Conservation (phyloP, 1,139 yeast genomes). For the Tardiomyces digboiensis region DNA sequence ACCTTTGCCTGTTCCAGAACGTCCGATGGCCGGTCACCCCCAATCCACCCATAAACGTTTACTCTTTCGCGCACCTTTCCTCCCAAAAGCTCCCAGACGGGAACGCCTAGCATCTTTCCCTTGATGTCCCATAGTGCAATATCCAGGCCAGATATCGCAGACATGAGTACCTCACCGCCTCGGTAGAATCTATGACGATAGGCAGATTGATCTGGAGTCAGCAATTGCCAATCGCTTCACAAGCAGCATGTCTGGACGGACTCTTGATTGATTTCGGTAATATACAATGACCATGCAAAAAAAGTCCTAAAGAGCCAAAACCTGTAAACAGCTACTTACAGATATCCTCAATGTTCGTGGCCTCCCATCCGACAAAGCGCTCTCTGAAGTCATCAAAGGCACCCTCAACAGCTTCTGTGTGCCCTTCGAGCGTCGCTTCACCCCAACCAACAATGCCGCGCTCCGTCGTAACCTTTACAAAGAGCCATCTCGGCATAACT, state of each 20-base stretch:
- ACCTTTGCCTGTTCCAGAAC: constrained; percentile 19
- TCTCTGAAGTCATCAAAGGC: constrained; percentile 22
- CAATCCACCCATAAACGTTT: constrained; percentile 26
- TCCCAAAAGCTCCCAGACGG: constrained; percentile 22
- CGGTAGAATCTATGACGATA: constrained; percentile 25
- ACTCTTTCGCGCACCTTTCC: constrained; percentile 23
- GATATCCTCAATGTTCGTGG: constrained; percentile 22
- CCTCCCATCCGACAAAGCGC: constrained; percentile 25
- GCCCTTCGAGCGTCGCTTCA: constrained; percentile 23
- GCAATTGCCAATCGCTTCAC: background rate
- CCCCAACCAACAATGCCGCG: constrained; percentile 26
- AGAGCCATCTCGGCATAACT: constrained; percentile 24
- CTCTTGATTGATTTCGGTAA: too few species aligned
- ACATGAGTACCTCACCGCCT: constrained; percentile 25
- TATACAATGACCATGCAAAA: too few species aligned
- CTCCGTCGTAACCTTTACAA: constrained; percentile 21
- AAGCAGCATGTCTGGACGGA: too few species aligned
- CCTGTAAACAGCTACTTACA: constrained; percentile 9
- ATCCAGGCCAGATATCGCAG: constrained; percentile 24
- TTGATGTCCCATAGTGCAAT: constrained; percentile 27
- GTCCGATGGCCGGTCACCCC: constrained; percentile 24
- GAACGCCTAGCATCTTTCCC: constrained; percentile 25
- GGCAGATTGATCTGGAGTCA: constrained; percentile 13
- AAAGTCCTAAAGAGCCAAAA: too few species aligned
- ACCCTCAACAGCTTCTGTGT: constrained; percentile 25